These are phyloP conservation scores for Populus simonii DNA, from an alignment of 345 rosid species.

Conservation along the genomic window DNA sequence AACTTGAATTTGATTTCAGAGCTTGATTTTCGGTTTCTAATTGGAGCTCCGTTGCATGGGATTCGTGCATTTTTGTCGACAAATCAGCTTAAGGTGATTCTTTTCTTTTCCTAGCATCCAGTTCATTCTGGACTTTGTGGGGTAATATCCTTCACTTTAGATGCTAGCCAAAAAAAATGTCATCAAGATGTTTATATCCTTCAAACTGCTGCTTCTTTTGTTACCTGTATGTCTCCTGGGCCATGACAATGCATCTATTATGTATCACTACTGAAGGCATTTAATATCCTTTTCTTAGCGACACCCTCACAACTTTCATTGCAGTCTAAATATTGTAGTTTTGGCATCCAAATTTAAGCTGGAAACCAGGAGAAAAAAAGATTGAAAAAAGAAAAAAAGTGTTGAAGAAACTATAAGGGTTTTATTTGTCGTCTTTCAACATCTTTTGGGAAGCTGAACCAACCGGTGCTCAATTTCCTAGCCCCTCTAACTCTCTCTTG, in stretches of 20 bases:
- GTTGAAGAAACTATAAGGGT: not conserved
- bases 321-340: not conserved
- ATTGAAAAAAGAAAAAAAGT: not conserved
- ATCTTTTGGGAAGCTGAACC: not conserved
- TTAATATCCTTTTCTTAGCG: not conserved
- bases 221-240: not conserved
- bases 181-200: not conserved
- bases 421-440: not conserved
- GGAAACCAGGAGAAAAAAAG: not conserved
- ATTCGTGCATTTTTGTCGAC: constrained; percentile 80
- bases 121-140: not conserved
- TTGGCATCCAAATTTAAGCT: not conserved
- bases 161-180: not conserved
- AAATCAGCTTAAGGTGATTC: constrained; percentile 76
- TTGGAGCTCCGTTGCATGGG: constrained; percentile 97
- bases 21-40: constrained; percentile 89
- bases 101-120: not conserved
- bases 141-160: not conserved
- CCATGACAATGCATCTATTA: not conserved
- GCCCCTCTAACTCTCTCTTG: constrained; percentile 8
- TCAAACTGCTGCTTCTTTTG: not conserved
- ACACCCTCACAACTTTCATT: not conserved
- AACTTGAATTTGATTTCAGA: constrained; percentile 48
- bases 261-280: not conserved
- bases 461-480: constrained; percentile 1